Percentiles rank a stretch among this genome's conserved stretches.
These are phyloP conservation scores for Phoma herbarum DNA, from an alignment of 2,329 filamentous ascomycete genomes.

Conservation along the genomic window DNA sequence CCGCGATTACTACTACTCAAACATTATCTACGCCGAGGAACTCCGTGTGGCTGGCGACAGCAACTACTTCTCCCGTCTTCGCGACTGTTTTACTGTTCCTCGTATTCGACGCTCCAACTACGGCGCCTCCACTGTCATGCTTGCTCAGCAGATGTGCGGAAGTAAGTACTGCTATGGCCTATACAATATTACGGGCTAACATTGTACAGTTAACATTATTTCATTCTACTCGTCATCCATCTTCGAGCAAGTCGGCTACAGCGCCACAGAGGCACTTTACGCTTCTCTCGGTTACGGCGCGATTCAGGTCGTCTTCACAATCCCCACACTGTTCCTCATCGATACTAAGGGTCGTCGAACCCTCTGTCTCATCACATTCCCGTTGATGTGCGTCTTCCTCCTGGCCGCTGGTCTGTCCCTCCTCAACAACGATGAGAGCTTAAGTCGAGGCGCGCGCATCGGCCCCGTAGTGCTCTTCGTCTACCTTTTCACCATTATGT, in stretches of 20 bases:
- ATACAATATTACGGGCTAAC: too few relatives aligned
- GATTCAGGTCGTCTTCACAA: slow-evolving; percentile 48
- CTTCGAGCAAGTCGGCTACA: slow-evolving; percentile 64
- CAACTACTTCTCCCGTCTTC: slow-evolving; percentile 55
- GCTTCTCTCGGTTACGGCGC: slow-evolving; percentile 51
- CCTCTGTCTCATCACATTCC: slow-evolving; percentile 46
- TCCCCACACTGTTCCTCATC: slow-evolving; percentile 51
- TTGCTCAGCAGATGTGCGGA: slow-evolving; percentile 53
- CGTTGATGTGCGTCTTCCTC: slow-evolving; percentile 49
- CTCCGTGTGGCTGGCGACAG: slow-evolving; percentile 43
- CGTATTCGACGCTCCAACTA: slow-evolving; percentile 51
- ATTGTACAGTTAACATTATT: slow-evolving; percentile 83
- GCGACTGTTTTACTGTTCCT: slow-evolving; percentile 58
- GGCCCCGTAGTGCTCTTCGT: slow-evolving; percentile 48
- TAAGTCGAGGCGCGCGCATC: slow-evolving; percentile 34
- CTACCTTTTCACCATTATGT: slow-evolving; percentile 50
- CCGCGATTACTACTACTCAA: slow-evolving; percentile 51
- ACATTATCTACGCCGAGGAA: slow-evolving; percentile 49
- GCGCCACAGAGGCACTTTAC: slow-evolving; percentile 39
- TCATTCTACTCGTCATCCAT: slow-evolving; percentile 80
- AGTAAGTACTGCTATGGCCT: too few relatives aligned
- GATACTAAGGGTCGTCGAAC: slow-evolving; percentile 51
- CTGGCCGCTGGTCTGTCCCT: slow-evolving; percentile 49
- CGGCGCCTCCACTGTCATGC: slow-evolving; percentile 52
- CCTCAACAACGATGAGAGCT: slow-evolving; percentile 31